Conservation (phyloP, 2,329 filamentous ascomycete species). For the Aspergillus neotritici region DNA sequence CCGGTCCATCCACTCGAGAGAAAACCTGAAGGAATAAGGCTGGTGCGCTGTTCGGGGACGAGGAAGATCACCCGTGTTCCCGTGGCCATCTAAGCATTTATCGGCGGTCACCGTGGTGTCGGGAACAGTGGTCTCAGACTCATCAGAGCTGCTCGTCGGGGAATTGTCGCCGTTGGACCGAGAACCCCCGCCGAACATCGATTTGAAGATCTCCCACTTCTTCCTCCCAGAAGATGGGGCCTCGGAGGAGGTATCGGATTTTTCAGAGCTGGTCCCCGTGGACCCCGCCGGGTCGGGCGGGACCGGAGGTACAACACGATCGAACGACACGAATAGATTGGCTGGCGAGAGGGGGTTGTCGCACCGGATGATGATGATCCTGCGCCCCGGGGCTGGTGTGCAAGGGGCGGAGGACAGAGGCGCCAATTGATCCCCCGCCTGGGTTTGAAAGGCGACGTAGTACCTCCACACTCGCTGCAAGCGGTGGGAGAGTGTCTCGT, state of each 20-base stretch:
- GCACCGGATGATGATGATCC: conserved; percentile 82
- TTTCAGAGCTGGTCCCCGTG: conserved; percentile 31
- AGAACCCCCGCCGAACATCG: conserved; percentile 43
- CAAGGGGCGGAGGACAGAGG: conserved; percentile 74
- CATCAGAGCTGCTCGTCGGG: conserved; percentile 35
- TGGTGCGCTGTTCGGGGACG: conserved; percentile 45
- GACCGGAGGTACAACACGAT: conserved; percentile 49
- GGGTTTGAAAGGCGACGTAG: conserved; percentile 68
- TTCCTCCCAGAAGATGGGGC: conserved; percentile 30
- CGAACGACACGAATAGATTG: conserved; percentile 57
- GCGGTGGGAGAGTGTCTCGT: conserved; percentile 60
- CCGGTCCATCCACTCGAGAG: conserved; percentile 59
- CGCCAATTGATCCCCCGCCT: conserved; percentile 54
- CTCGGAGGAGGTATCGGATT: conserved; percentile 15
- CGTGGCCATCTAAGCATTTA: conserved; percentile 24
- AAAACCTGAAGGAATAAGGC: conserved; percentile 61
- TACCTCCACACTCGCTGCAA: conserved; percentile 71
- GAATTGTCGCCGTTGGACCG: conserved; percentile 41
- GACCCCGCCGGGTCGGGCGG: conserved; percentile 28
- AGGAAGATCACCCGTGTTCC: conserved; percentile 21
- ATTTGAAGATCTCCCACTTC: conserved; percentile 49
- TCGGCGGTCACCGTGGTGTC: conserved; percentile 23
- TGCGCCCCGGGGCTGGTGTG: conserved; percentile 74
- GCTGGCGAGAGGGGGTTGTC: conserved; percentile 56
- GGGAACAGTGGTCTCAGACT: conserved; percentile 25